Evolutionary conservation across 345 rosid genomes (phyloP).

Genomic region (Eucalyptus virginea): DNA sequence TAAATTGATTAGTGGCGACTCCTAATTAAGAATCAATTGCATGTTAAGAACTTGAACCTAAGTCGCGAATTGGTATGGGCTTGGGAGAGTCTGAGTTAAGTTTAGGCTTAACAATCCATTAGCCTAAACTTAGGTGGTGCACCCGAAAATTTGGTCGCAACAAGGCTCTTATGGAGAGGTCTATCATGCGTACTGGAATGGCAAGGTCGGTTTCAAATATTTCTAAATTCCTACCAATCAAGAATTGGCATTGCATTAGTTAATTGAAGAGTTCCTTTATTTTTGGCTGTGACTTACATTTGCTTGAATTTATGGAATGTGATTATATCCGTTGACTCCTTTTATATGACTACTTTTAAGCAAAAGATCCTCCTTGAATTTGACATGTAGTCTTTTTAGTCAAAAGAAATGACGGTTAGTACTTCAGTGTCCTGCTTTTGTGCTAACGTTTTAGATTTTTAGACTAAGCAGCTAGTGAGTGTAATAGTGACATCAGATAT

Average conservation of each 20-base stretch:
- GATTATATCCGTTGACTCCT: background rate
- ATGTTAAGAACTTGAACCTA: too few species aligned
- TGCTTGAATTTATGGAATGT: background rate
- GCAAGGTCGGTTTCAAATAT: conserved; percentile 41
- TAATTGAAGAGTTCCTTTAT: background rate
- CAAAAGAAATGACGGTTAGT: background rate
- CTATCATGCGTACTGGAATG: too few species aligned
- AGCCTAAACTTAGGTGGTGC: too few species aligned
- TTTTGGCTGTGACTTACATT: background rate
- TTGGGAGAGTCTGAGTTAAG: too few species aligned
- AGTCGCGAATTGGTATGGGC: too few species aligned
- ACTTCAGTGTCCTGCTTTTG: background rate
- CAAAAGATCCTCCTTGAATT: too few species aligned
- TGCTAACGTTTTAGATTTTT: background rate
- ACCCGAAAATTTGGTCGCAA: too few species aligned
- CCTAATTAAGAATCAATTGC: too few species aligned
- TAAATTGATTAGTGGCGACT: too few species aligned
- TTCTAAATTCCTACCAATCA: background rate
- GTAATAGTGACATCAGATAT: background rate
- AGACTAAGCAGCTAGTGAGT: background rate
- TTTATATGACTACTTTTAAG: too few species aligned
- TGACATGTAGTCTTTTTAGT: background rate
- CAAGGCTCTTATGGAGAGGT: too few species aligned
- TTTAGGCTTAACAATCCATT: too few species aligned
- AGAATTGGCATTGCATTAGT: background rate